Evolutionary conservation across 2,329 filamentous ascomycete species (phyloP).

Genomic region (Stylonectria norvegica): DNA sequence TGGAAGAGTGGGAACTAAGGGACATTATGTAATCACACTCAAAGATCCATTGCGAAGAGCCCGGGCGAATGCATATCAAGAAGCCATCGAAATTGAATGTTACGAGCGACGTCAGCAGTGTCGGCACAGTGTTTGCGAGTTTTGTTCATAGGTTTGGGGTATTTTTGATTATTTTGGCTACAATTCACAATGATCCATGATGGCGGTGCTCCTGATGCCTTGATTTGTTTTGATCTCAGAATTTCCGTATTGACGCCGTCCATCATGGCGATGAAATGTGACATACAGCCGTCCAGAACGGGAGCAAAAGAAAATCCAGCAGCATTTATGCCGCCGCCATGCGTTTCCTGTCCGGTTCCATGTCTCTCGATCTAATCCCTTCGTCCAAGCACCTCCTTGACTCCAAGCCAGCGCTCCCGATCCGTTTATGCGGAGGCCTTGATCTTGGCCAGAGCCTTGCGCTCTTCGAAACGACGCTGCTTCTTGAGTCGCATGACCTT

Average conservation of each 20-base stretch:
- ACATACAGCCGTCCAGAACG: conserved; percentile 62
- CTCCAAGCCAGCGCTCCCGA: conserved; percentile 34
- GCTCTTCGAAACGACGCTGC: conserved; percentile 97
- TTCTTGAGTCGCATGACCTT: conserved; percentile 99
- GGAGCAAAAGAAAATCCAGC: conserved; percentile 58
- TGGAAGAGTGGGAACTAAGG: conserved; percentile 36
- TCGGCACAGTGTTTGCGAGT: too few species aligned
- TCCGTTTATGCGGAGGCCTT: conserved; percentile 69
- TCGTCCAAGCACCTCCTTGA: conserved; percentile 33
- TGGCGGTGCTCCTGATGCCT: conserved; percentile 27
- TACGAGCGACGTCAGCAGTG: too few species aligned
- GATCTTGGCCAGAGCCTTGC: conserved; percentile 93
- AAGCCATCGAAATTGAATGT: too few species aligned
- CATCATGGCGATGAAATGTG: conserved; percentile 57
- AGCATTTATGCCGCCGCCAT: conserved; percentile 46
- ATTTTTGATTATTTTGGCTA: conserved; percentile 31
- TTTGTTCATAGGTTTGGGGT: conserved; percentile 14
- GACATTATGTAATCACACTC: conserved; percentile 42
- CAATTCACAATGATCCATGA: conserved; percentile 31
- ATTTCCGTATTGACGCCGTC: conserved; percentile 67
- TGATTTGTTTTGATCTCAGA: conserved; percentile 44
- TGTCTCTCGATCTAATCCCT: conserved; percentile 38
- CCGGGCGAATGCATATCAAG: too few species aligned
- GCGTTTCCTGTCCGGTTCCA: conserved; percentile 34
- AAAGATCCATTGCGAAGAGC: too few species aligned